Base-by-base conservation (phyloP, 1,284 basidiomycete species). In the Omphalotus olearius region DNA sequence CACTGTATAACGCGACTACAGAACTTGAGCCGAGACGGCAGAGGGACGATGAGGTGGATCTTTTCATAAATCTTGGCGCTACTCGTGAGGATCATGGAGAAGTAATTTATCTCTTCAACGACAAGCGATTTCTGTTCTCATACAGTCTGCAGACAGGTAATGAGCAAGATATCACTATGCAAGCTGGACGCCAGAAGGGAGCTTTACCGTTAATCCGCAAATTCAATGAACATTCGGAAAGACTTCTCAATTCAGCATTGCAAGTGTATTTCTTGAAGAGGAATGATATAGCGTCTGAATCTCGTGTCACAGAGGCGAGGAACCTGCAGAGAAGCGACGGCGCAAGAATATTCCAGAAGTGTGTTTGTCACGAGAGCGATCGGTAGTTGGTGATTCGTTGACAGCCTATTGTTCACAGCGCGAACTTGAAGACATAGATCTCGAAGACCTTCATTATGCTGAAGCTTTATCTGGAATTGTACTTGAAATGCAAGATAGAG, bases 171-270 rank as follows among this genome's bases (percentile, higher is more conserved):
- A 70, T 91, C 42, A 98, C 97, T 0, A 99, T 99, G 97, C 90
- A 93, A 64, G 85, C 95, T 4, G 97, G 97, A 6, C 82, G 87
- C 59, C 90, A 97, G 65, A 78, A 86, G 45, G 86, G 85, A 18
- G 88, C 90, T 16, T 69, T 99, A 36, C 97, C 97, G 0, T 78
- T 99, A 30, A 98, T 99, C 61, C 80, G 97, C 39, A 88, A 96
- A 61, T 99, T 99, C 73, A 99, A 99, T 64, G 93, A 98, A 63
- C 97, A 99, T 68, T 96, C 93, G 0, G 91, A 95, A 60, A 77
- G 93, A 57, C 70, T 98, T 13, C 73, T 98, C 25, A 88, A 88
- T 52, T 80, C 87, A 41, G 82, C 86, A 4, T 62, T 89, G 87
- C 86, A 63, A 60, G 83, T 69, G 30, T 43, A 6, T 26, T 41